These are phyloP conservation scores for Plasmodium falciparum DNA, from an alignment of 169 alveolate genomes.

Conservation along the genomic window DNA sequence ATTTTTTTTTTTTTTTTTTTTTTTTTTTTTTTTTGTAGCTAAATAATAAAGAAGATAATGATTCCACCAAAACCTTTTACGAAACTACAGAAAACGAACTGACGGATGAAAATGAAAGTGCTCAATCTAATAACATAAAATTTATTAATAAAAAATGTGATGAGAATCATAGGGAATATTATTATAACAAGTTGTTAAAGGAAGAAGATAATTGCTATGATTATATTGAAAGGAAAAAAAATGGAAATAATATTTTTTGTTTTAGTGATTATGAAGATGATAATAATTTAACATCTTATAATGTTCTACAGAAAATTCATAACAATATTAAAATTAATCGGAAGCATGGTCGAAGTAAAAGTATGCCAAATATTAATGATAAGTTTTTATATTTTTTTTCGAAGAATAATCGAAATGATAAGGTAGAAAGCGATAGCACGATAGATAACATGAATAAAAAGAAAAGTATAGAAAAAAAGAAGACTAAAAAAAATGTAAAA, in stretches of 20 bases:
- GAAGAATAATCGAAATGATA: constrained; percentile 13
- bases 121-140: not conserved
- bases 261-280: constrained; percentile 23
- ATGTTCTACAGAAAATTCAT: constrained; percentile 21
- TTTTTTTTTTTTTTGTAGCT: constrained; percentile 9
- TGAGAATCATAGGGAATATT: not conserved
- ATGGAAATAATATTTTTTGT: not conserved
- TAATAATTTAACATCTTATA: constrained; percentile 1
- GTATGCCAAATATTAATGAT: constrained; percentile 69
- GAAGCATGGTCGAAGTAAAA: constrained; percentile 38
- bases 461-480: constrained; percentile 12
- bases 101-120: constrained; percentile 28
- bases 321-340: constrained; percentile 11
- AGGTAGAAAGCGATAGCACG: constrained; percentile 70
- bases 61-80: constrained; percentile 66
- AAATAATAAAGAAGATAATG: constrained; percentile 48
- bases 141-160: constrained; percentile 1
- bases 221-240: not conserved
- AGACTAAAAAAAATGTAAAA: constrained; percentile 30
- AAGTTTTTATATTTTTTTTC: constrained; percentile 48
- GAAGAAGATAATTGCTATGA: not conserved
- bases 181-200: not conserved
- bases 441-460: constrained; percentile 55
- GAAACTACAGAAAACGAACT: constrained; percentile 75
- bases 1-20: not conserved